Evolutionary conservation across 257 asterid species (phyloP).

Genomic region (Fraxinus americana): DNA sequence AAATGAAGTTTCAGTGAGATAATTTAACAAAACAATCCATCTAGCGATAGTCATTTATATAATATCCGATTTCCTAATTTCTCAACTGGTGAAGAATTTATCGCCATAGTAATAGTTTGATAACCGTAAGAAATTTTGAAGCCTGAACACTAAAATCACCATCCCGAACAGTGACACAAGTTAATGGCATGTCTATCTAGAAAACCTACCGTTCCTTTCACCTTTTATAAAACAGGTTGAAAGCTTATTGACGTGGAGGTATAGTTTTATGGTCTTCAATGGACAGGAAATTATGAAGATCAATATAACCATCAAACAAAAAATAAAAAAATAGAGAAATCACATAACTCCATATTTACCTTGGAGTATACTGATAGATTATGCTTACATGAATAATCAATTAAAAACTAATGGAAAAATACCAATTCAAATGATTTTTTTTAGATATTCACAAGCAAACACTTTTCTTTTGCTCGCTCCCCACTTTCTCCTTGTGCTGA

Average conservation of each 20-base stretch:
- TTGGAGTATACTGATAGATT: not conserved
- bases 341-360: not conserved
- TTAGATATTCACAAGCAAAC: too few relatives aligned
- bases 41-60: not conserved
- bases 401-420: not conserved
- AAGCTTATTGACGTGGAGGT: not conserved
- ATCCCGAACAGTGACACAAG: not conserved
- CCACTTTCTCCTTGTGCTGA: not conserved
- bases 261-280: not conserved
- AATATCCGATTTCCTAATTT: not conserved
- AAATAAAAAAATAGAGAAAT: not conserved
- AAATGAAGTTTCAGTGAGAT: slow-evolving; percentile 3
- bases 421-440: not conserved
- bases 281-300: not conserved
- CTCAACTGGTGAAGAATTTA: not conserved
- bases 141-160: not conserved
- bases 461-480: too few relatives aligned
- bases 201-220: not conserved
- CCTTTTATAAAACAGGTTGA: not conserved
- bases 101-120: not conserved
- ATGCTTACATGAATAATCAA: not conserved
- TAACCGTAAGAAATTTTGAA: not conserved
- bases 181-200: not conserved
- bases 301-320: not conserved
- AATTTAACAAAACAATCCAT: not conserved